These are phyloP conservation scores for Blastobotrys mokoenaii DNA, from an alignment of 805 yeast species.

Conservation along the genomic window DNA sequence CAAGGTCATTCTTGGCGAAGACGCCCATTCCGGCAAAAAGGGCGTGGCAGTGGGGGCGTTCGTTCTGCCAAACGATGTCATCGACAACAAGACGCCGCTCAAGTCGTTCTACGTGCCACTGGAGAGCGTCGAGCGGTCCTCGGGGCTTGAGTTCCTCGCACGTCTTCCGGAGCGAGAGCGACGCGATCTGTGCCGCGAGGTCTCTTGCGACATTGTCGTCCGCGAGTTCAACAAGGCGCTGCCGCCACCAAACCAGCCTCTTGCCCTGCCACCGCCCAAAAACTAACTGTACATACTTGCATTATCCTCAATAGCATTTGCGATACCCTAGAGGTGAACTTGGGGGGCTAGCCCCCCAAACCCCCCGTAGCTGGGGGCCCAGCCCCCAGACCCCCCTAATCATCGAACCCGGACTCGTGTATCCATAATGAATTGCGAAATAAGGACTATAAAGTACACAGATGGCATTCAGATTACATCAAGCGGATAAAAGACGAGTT, in stretches of 20 bases:
- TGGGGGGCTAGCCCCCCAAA: no score
- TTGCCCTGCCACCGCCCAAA: conserved; percentile 15
- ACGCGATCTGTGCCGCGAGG: conserved; percentile 69
- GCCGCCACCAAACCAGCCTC: conserved; percentile 21
- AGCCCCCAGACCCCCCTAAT: no score
- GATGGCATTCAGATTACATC: no score
- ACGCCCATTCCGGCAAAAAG: conserved; percentile 31
- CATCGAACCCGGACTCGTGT: no score
- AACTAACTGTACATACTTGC: not conserved
- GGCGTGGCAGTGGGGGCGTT: conserved; percentile 79
- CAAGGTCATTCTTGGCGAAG: conserved; percentile 83
- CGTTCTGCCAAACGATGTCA: conserved; percentile 82
- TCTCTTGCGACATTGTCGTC: conserved; percentile 69
- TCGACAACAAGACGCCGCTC: conserved; percentile 63
- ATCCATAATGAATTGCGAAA: no score
- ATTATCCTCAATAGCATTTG: no score
- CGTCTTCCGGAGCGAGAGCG: conserved; percentile 50
- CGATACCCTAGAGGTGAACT: no score
- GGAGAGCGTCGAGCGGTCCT: conserved; percentile 78
- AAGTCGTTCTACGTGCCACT: conserved; percentile 77
- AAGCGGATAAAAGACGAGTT: no score
- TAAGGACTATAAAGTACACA: no score
- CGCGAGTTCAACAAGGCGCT: conserved; percentile 56
- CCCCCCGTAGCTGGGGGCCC: no score
- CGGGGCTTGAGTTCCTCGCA: conserved; percentile 72